Base-by-base conservation (phyloP, 768 basidiomycete genomes). In the Leccinum aurantiacum region DNA sequence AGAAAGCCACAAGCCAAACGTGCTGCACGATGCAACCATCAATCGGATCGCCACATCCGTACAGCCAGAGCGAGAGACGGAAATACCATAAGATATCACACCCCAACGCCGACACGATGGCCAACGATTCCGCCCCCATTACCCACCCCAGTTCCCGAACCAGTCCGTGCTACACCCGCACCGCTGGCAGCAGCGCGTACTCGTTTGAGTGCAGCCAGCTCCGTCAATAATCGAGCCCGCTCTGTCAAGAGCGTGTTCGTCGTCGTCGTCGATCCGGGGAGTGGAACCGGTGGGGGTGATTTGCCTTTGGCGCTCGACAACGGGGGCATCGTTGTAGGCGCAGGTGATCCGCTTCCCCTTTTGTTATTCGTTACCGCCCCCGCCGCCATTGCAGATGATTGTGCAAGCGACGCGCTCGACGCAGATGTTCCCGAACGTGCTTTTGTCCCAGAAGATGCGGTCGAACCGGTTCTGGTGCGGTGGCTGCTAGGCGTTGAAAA, bases 191-290 rank as follows among this genome's bases (percentile, higher is more conserved):
- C 38, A 9, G 61, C 60, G 13, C 65, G 64, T 11, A 58, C 69
- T 15, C 61, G 68, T 49, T 77, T 77, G 38, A 86, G 64, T 11
- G 74, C 76, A 0, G 85, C 84, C 11, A 89, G 68, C 67, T 85
- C 83, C 5, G 78, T 79, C 48, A 86, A 69, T 24, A 89, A 67
- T 41, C 78, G 73, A 0, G 86, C 84, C 0, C 87, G 82, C 63
- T 88, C 84, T 15, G 82, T 80, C 17, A 88, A 60, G 7, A 89
- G 76, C 13, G 80, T 75, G 17, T 81, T 71, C 1, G 83, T 85
- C 29, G 47, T 58, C 38, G 79, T 76, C 17, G 80, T 71, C 41
- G 75, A 74, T 6, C 79, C 76, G 38, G 17, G 38, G 8, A n/a
- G 8, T 41, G 17, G 17, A 3, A n/a, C 17, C 8, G 38, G 38